A percentile compares a stretch with the other conserved stretches of the same genome.
Evolutionary conservation across 2,329 filamentous ascomycete genomes (phyloP).

Genomic region (Ascochyta fabae): DNA sequence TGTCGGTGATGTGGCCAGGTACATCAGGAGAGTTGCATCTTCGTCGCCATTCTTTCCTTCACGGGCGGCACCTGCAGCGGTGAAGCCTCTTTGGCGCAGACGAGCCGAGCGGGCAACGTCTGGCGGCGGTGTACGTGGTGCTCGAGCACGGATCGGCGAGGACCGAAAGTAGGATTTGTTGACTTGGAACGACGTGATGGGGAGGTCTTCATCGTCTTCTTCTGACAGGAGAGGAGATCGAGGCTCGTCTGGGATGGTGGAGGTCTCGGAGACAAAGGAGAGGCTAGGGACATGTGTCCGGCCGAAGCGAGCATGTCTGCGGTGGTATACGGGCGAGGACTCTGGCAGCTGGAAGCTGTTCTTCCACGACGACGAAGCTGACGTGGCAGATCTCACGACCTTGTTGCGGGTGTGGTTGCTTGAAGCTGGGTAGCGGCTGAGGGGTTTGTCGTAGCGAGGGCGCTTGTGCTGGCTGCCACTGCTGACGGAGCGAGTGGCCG

Average conservation of each 20-base stretch:
- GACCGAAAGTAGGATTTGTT: slow-evolving; percentile 66
- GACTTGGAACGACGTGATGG: slow-evolving; percentile 73
- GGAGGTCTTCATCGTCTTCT: slow-evolving; percentile 83
- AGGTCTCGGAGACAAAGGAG: slow-evolving; percentile 78
- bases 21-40: slow-evolving; percentile 84
- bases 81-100: slow-evolving; percentile 49
- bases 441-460: slow-evolving; percentile 34
- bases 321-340: slow-evolving; percentile 84
- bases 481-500: slow-evolving; percentile 64
- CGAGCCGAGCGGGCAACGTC: slow-evolving; percentile 50
- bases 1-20: slow-evolving; percentile 89
- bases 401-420: slow-evolving; percentile 73
- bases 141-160: slow-evolving; percentile 76
- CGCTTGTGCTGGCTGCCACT: slow-evolving; percentile 53
- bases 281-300: slow-evolving; percentile 74
- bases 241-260: slow-evolving; percentile 69
- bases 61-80: slow-evolving; percentile 48
- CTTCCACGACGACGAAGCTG: slow-evolving; percentile 71
- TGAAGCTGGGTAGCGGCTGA: slow-evolving; percentile 46
- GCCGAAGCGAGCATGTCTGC: slow-evolving; percentile 73
- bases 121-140: slow-evolving; percentile 51
- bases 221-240: slow-evolving; percentile 68
- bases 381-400: slow-evolving; percentile 62
- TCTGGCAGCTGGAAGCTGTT: slow-evolving; percentile 77
- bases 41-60: slow-evolving; percentile 72